These are phyloP conservation scores for Straminergon stramineum DNA, from an alignment of 225 moss, liverwort and hornwort genomes.

Conservation along the genomic window DNA sequence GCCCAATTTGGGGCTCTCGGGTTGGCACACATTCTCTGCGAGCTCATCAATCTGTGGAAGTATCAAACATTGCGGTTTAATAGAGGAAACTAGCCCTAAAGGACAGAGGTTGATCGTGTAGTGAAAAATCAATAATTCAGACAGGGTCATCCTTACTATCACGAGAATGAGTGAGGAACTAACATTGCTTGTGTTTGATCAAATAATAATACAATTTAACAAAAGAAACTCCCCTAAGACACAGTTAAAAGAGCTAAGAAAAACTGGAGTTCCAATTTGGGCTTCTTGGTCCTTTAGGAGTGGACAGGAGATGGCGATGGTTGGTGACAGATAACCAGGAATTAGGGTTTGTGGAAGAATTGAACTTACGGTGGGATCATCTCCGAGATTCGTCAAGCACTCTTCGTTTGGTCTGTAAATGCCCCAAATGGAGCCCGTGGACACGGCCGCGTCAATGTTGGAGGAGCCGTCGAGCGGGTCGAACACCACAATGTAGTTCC, in stretches of 20 bases:
- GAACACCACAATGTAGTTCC: constrained; percentile 92
- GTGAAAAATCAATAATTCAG: background rate
- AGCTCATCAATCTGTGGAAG: constrained; percentile 29
- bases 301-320: background rate
- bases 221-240: background rate
- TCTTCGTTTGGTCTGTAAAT: constrained; percentile 84
- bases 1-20: background rate
- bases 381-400: constrained; percentile 62
- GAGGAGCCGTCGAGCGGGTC: constrained; percentile 92
- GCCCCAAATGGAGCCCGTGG: constrained; percentile 89
- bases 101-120: background rate
- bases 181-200: background rate
- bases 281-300: background rate
- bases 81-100: background rate
- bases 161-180: background rate
- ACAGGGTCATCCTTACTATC: background rate
- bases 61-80: background rate
- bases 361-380: constrained; percentile 25
- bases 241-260: background rate
- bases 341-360: background rate
- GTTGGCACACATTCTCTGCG: background rate
- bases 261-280: background rate
- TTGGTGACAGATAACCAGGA: background rate
- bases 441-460: constrained; percentile 93
- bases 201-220: background rate